Percentiles rank a stretch among this genome's conserved stretches.
Evolutionary conservation across 208 protist genomes (phyloP).

Genomic region (Zelonia costaricensis): DNA sequence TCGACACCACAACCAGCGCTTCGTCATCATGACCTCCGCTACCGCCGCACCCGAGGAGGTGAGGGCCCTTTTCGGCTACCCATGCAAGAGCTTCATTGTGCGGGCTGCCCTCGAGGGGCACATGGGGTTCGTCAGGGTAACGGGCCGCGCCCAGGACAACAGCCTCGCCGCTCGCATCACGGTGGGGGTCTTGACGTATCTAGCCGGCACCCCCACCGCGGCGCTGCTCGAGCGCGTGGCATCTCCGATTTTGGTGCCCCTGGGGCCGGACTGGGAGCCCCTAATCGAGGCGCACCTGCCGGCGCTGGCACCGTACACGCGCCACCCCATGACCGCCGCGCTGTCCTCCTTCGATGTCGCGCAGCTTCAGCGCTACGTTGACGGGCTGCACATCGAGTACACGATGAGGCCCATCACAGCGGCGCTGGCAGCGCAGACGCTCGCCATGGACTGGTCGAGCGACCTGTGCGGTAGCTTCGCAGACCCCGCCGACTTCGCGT

Average conservation of each 20-base stretch:
- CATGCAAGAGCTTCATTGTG: slow-evolving; percentile 10
- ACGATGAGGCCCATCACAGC: slow-evolving; percentile 3
- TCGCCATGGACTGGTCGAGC: neutral
- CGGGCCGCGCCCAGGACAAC: neutral
- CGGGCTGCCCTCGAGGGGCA: slow-evolving; percentile 3
- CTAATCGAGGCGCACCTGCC: neutral
- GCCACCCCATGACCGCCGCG: neutral
- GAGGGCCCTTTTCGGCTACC: slow-evolving; percentile 10
- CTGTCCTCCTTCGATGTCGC: neutral
- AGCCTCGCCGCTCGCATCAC: slow-evolving; percentile 1
- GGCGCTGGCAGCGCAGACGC: neutral
- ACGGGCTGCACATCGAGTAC: neutral
- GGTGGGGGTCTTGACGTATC: slow-evolving; percentile 9
- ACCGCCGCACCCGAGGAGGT: neutral
- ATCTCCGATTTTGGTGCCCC: neutral
- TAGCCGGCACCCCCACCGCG: slow-evolving; percentile 6
- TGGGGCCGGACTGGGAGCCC: neutral
- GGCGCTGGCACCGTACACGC: neutral
- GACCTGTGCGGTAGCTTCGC: slow-evolving; percentile 9
- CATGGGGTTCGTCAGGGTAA: neutral
- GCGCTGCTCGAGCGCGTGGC: neutral
- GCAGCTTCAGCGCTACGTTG: neutral
- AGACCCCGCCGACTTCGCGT: slow-evolving; percentile 1
- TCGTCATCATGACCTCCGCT: neutral
- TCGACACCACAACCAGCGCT: too few species aligned